Evolutionary conservation across 2,329 filamentous ascomycete genomes (phyloP), one percentile per base, ranked within the genome.

Genomic region (Zymoseptoria brevis): DNA sequence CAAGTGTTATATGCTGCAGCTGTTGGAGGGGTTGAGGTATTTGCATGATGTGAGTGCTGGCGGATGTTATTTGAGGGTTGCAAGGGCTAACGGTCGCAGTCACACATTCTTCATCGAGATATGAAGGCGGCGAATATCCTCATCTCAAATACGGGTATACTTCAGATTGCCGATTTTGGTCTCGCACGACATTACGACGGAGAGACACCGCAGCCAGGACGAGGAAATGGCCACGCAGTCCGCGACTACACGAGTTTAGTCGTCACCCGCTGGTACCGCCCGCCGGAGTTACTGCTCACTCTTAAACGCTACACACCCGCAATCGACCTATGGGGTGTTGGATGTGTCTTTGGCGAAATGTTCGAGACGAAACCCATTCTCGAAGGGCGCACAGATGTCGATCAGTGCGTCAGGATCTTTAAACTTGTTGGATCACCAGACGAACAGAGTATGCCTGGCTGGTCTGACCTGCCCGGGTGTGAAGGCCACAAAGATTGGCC

Each of bases 321-420:
- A 8, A 96, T 99, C 69, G 94, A 99, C 74, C 85, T 99, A 76
- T 99, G 94, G 94, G 94, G 94, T 67, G 93, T 96, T 66, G 94
- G 88, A n/a, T 99, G 94, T 71, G 91, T 99, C 2, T 96, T 99
- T 75, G 94, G 91, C 55, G 94, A 99, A 73, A 99, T 99, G 93
- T 87, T 96, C 64, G 85, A 90, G 67, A 87, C 90, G 45, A 96
- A 93, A 73, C 94, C 94, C 0, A 97, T 99, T 56, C 81, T 99
- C 50, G 84, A 91, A 7, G 94, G 94, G 11, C 90, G 90, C 65
- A 95, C 88, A 67, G 94, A 99, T 70, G 76, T 84, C 6, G 87
- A 96, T 69, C 94, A 99, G 74, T 85, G 95, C 11, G 88, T 96
- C 11, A 85, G 96, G 53, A 97, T 99, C 60, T 99, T 96, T 76